Evolutionary conservation across 2,329 filamentous ascomycete genomes (phyloP).

Genomic region (Coniochaeta sp.): DNA sequence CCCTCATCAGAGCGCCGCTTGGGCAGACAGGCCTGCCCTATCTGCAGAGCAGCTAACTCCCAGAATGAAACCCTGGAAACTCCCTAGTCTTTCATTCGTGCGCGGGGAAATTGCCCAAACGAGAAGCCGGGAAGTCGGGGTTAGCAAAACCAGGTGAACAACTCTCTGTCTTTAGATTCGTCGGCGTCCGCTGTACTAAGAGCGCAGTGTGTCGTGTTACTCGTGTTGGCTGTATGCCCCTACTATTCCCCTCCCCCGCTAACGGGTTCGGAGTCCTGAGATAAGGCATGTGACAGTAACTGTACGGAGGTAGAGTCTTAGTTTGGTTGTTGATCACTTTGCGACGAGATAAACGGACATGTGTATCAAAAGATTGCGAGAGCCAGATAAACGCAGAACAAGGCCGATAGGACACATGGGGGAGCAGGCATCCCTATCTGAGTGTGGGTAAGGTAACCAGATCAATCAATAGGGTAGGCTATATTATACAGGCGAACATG

Average conservation of each 20-base stretch:
- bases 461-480: constrained; percentile 1
- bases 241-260: too few species aligned
- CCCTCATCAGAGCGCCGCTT: not conserved
- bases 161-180: not conserved
- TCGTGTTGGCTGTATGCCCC: too few species aligned
- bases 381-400: too few species aligned
- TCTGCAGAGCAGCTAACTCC: not conserved
- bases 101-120: not conserved
- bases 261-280: not conserved
- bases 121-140: not conserved
- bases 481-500: constrained; percentile 1
- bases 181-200: too few species aligned
- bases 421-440: not conserved
- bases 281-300: not conserved
- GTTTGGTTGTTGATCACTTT: not conserved
- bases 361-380: too few species aligned
- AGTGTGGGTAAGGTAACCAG: not conserved
- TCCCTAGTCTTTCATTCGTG: not conserved
- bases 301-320: not conserved
- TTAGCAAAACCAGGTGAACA: not conserved
- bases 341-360: too few species aligned
- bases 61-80: not conserved
- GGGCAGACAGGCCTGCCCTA: not conserved
- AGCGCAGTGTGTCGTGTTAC: too few species aligned
- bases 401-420: too few species aligned